These are phyloP conservation scores for Verticillium albo-atrum DNA, from an alignment of 2,329 filamentous ascomycete genomes.

Conservation along the genomic window DNA sequence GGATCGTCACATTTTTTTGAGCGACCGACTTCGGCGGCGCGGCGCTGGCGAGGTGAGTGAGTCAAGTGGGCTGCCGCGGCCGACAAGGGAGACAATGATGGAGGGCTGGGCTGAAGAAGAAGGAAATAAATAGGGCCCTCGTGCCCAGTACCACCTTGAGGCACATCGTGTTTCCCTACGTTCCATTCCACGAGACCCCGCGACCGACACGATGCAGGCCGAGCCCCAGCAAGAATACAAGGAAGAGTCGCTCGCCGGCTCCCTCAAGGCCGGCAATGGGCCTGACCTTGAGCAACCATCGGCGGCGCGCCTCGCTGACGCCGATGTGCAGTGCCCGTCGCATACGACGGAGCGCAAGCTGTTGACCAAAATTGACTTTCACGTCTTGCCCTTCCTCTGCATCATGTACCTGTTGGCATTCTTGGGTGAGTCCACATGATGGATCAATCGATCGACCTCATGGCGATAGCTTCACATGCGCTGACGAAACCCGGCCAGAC, in stretches of 20 bases:
- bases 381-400: constrained; percentile 68
- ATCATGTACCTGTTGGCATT: constrained; percentile 69
- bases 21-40: neutral
- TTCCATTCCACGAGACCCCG: neutral
- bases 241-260: neutral
- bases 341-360: constrained; percentile 61
- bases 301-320: neutral
- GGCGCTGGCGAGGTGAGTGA: neutral
- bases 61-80: neutral
- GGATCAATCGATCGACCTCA: too few relatives aligned
- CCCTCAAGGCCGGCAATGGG: neutral
- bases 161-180: neutral
- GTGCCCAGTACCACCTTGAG: neutral
- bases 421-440: constrained; percentile 35
- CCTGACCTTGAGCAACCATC: neutral
- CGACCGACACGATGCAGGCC: neutral
- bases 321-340: constrained; percentile 34
- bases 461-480: too few relatives aligned
- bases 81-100: neutral
- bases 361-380: constrained; percentile 65
- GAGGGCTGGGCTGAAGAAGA: neutral
- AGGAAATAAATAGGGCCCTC: neutral
- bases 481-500: constrained; percentile 31
- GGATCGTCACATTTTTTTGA: neutral
- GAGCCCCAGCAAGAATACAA: neutral